Evolutionary conservation across 2,329 filamentous ascomycete species (phyloP).

Genomic region (Penicillium sclerotigenum): DNA sequence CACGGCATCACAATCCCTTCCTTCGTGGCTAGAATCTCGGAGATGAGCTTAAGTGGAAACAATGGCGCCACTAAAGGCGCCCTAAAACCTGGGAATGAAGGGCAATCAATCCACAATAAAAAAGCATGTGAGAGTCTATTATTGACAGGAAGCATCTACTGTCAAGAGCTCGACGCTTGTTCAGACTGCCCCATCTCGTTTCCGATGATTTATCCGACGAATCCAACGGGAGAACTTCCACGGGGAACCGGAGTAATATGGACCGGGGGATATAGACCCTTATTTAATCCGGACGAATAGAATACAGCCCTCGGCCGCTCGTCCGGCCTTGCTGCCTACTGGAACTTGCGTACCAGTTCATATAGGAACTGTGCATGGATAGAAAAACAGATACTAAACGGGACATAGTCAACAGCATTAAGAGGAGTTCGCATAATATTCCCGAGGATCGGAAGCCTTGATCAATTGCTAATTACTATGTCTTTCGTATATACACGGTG

Average conservation of each 20-base stretch:
- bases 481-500: neutral
- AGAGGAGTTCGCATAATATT: neutral
- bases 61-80: neutral
- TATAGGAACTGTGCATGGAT: neutral
- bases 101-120: neutral
- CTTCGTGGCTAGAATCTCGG: neutral
- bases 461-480: neutral
- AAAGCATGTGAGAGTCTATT: neutral
- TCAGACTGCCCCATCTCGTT: neutral
- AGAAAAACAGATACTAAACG: neutral
- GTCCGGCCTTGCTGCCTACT: neutral
- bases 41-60: neutral
- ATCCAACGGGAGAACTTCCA: neutral
- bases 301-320: neutral
- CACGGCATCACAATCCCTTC: neutral
- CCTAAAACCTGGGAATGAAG: neutral
- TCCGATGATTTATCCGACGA: neutral
- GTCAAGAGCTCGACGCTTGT: neutral
- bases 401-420: neutral
- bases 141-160: neutral
- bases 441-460: neutral
- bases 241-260: neutral
- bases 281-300: neutral
- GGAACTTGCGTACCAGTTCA: neutral
- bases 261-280: neutral